phyloP scores from a whole-genome alignment of 768 basidiomycete species.

The Leucosporidium scottii region DNA sequence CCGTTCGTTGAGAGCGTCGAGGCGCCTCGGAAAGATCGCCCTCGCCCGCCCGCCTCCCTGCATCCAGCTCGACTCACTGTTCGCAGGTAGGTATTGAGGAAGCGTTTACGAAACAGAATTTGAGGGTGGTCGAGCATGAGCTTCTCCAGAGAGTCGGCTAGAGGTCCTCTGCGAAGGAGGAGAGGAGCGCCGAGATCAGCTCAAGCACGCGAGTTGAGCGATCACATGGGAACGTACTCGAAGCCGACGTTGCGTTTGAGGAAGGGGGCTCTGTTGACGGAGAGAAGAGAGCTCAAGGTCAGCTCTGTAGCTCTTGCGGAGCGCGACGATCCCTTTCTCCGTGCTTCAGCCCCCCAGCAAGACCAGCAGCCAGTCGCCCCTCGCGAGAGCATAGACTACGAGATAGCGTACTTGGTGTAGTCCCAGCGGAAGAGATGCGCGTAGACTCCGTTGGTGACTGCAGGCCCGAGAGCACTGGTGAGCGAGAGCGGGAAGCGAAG shows the following conservation, averaged over 20 bases:
- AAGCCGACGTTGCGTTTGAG: not conserved
- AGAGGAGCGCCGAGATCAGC: too few relatives aligned
- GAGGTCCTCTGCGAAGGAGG: not conserved
- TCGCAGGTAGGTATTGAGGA: slow-evolving; percentile 3
- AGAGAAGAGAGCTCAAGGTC: not conserved
- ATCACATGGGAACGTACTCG: too few relatives aligned
- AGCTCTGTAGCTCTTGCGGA: not conserved
- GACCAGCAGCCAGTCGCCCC: not conserved
- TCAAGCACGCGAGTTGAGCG: too few relatives aligned
- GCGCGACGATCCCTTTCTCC: not conserved
- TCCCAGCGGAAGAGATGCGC: not conserved
- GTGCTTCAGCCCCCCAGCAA: too few relatives aligned
- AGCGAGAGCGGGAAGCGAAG: not conserved
- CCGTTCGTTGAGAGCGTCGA: too few relatives aligned
- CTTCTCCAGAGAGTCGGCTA: not conserved
- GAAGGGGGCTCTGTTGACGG: not conserved
- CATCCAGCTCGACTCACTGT: not conserved
- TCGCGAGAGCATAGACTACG: not conserved
- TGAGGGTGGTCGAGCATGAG: slow-evolving; percentile 10
- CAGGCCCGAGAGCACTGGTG: not conserved
- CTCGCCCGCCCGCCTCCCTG: too few relatives aligned
- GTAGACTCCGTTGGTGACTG: not conserved
- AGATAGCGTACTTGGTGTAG: not conserved
- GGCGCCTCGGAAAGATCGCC: too few relatives aligned
- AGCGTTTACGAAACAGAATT: slow-evolving; percentile 17